These are phyloP conservation scores for Aphanomyces cochlioides DNA, from an alignment of 352 stramenopile genomes.

Conservation along the genomic window DNA sequence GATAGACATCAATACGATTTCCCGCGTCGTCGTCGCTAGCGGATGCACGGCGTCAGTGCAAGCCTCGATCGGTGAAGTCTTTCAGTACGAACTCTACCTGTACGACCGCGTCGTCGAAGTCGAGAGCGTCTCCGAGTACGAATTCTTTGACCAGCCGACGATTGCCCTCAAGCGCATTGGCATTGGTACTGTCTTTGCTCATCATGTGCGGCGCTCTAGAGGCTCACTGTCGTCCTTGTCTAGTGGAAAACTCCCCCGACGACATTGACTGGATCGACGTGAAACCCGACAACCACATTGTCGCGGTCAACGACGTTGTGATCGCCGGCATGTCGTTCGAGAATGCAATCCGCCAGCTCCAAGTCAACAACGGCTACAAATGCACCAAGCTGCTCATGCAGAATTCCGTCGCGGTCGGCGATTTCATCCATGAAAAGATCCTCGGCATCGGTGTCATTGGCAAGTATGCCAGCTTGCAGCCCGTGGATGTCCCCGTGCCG, in stretches of 20 bases:
- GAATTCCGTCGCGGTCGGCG: slow-evolving; percentile 79
- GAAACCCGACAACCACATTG: slow-evolving; percentile 79
- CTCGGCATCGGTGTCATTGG: slow-evolving; percentile 70
- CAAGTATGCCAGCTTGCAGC: slow-evolving; percentile 75
- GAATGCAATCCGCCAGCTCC: slow-evolving; percentile 68
- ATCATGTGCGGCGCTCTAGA: background rate
- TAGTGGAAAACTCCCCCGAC: slow-evolving; percentile 41
- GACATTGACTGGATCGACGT: slow-evolving; percentile 80
- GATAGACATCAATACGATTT: slow-evolving; percentile 82
- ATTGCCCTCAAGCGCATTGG: slow-evolving; percentile 84
- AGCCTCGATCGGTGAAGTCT: slow-evolving; percentile 79
- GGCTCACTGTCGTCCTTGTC: background rate
- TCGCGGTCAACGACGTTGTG: slow-evolving; percentile 82
- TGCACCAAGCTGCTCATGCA: slow-evolving; percentile 86
- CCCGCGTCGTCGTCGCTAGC: slow-evolving; percentile 72
- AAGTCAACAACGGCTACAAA: slow-evolving; percentile 82
- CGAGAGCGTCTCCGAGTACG: slow-evolving; percentile 80
- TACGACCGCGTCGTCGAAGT: slow-evolving; percentile 86
- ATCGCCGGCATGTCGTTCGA: slow-evolving; percentile 81
- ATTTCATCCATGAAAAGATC: slow-evolving; percentile 87
- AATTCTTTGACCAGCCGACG: slow-evolving; percentile 81
- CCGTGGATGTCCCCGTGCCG: slow-evolving; percentile 23
- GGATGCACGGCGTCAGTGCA: slow-evolving; percentile 82
- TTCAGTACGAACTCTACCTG: slow-evolving; percentile 84
- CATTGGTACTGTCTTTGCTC: slow-evolving; percentile 40